Base-by-base conservation (phyloP, 192 early-diverging fungal species). In the Coemansia sp. region DNA sequence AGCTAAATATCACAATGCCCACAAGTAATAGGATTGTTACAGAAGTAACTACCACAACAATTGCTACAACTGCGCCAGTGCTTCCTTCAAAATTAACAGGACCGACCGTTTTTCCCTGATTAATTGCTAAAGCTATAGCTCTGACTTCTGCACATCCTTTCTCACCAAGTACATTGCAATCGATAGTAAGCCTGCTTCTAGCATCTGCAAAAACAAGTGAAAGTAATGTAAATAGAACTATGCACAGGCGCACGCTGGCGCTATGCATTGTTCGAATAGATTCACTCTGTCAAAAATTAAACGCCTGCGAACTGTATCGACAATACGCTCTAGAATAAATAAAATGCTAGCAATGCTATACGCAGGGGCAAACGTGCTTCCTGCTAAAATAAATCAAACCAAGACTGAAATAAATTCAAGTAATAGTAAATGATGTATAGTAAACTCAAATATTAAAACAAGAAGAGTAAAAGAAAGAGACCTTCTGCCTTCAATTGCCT, bases 91-190 rank as follows among this genome's bases (percentile, higher is more conserved):
- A 18, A 49, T 7, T 50, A 31, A n/a, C 32, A 10, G 59, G 59
- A 4, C 59, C 59, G 27, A 48, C 4, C 7, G 59, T 50, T 19
- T 32, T 61, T 26, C 59, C 48, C n/a, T 50, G 7, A 30, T 50
- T 14, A 8, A 61, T n/a, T 49, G 50, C 50, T 8, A 49, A 25
- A 22, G 66, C 52, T 18, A 68, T 24, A 10, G 66, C 66, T 19
- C 55, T 60, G 41, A 68, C 24, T 18, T 60, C 44, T 23, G 51
- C 58, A 38, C 66, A 68, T 18, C 59, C 66, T 9, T 30, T 12
- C 0, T 28, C 21, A 21, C 66, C 66, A 7, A 68, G n/a, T 19
- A 61, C 53, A 18, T 22, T 44, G 51, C 66, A 68, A 38, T 68
- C 58, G 22, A 68, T 60, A 6, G 59, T 61, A 8, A 61, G 24